Evolutionary conservation across 1,284 basidiomycete genomes (phyloP).

Genomic region (Volvariella surrecta): DNA sequence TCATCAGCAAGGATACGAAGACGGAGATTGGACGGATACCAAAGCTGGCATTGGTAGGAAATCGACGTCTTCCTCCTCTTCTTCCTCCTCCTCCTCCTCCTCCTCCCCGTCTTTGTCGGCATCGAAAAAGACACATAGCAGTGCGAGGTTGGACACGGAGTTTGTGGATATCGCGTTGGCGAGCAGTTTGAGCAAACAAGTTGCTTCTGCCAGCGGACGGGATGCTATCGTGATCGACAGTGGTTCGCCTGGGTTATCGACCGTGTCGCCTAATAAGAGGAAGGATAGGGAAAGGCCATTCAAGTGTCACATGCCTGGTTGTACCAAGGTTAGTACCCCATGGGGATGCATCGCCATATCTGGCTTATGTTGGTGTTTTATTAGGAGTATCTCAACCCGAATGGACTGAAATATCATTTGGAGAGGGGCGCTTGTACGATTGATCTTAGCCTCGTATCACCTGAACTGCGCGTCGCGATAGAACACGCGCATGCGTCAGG

Average conservation of each 20-base stretch:
- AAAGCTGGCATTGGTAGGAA: not conserved
- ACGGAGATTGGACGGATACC: slow-evolving; percentile 1
- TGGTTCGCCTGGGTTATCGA: too few relatives aligned
- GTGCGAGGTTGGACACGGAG: not conserved
- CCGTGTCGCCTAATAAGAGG: too few relatives aligned
- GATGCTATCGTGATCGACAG: too few relatives aligned
- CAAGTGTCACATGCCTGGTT: slow-evolving; percentile 25
- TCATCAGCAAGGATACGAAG: slow-evolving; percentile 6
- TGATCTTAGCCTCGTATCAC: slow-evolving; percentile 11
- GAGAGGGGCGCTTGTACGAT: slow-evolving; percentile 52
- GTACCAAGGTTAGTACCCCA: slow-evolving; percentile 32
- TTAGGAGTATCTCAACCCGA: slow-evolving; percentile 49
- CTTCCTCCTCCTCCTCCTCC: not conserved
- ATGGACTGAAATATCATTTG: slow-evolving; percentile 54
- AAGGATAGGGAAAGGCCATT: too few relatives aligned
- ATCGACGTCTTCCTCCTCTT: not conserved
- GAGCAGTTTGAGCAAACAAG: too few relatives aligned
- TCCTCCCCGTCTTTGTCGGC: not conserved
- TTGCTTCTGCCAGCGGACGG: too few relatives aligned
- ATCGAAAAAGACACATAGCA: slow-evolving; percentile 3
- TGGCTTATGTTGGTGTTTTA: not conserved
- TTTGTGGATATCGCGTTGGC: too few relatives aligned
- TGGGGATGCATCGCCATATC: too few relatives aligned
- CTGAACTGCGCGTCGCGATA: too few relatives aligned
- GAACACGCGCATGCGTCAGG: too few relatives aligned